phyloP scores from a whole-genome alignment of 208 protist genomes.

The Leishmania tropica region DNA sequence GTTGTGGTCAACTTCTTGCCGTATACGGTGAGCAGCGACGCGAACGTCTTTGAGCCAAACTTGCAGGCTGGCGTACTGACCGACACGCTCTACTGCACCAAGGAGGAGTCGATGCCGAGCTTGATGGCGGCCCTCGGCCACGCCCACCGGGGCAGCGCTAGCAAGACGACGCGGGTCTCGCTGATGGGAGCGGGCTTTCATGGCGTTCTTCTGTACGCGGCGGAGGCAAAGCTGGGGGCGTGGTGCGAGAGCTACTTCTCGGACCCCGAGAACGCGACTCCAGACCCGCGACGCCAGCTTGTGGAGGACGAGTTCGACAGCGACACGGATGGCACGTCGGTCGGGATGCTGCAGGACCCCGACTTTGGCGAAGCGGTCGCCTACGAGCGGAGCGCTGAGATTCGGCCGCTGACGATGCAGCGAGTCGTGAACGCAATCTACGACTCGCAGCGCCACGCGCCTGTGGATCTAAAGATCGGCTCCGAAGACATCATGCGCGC shows the following conservation, averaged over 20 bases:
- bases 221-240: constrained; percentile 38
- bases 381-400: constrained; percentile 80
- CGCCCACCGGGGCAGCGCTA: constrained; percentile 4
- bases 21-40: constrained; percentile 5
- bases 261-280: constrained; percentile 25
- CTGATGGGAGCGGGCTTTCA: constrained; percentile 2
- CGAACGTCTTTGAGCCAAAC: constrained; percentile 23
- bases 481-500: constrained; percentile 65
- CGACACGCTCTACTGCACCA: constrained; percentile 39
- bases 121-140: constrained; percentile 24
- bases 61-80: constrained; percentile 38
- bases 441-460: constrained; percentile 67
- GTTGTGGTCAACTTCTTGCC: constrained; percentile 59
- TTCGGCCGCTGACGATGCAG: constrained; percentile 66
- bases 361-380: constrained; percentile 81
- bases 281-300: constrained; percentile 13
- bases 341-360: constrained; percentile 24
- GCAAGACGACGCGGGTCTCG: constrained; percentile 7
- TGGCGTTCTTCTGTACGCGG: constrained; percentile 33
- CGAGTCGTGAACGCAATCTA: constrained; percentile 84
- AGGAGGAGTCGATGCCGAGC: constrained; percentile 22
- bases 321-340: constrained; percentile 39
- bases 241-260: constrained; percentile 63
- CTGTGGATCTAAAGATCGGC: constrained; percentile 78
- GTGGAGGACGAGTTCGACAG: constrained; percentile 54